Percentiles rank a stretch among this genome's conserved stretches.
Evolutionary conservation across 164 flowering plant species (phyloP).

Genomic region (Liriodendron chinense): DNA sequence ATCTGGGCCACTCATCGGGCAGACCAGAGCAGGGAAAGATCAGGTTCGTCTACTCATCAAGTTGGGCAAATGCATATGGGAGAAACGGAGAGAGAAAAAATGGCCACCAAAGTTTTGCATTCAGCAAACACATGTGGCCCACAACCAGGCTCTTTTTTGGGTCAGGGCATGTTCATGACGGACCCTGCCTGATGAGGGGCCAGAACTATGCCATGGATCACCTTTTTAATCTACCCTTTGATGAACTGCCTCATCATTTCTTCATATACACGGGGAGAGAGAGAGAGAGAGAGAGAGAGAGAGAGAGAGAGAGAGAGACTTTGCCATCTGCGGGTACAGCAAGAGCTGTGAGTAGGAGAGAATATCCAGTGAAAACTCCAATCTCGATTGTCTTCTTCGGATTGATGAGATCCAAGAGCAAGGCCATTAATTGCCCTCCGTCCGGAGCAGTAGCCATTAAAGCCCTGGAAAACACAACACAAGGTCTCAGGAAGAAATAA

Average conservation of each 20-base stretch:
- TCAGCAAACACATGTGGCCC: too few species aligned
- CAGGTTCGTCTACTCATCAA: too few species aligned
- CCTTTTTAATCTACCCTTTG: neutral
- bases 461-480: slow-evolving; percentile 19
- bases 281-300: neutral
- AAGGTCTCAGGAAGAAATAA: too few species aligned
- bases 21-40: too few species aligned
- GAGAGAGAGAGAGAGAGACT: slow-evolving; percentile 16
- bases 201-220: neutral
- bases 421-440: slow-evolving; percentile 45
- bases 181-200: neutral
- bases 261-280: neutral
- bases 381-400: slow-evolving; percentile 59
- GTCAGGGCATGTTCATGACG: neutral
- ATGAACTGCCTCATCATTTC: neutral
- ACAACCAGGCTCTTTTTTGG: too few species aligned
- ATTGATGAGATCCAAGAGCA: slow-evolving; percentile 42
- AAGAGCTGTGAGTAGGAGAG: slow-evolving; percentile 65
- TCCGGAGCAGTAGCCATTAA: slow-evolving; percentile 48
- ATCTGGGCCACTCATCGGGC: too few species aligned
- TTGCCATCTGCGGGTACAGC: slow-evolving; percentile 56
- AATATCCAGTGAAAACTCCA: slow-evolving; percentile 71
- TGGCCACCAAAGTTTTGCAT: too few species aligned
- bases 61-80: too few species aligned
- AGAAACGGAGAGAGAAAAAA: too few species aligned